Conservation (phyloP, 2,329 filamentous ascomycete genomes). For the Penicillium sp. region DNA sequence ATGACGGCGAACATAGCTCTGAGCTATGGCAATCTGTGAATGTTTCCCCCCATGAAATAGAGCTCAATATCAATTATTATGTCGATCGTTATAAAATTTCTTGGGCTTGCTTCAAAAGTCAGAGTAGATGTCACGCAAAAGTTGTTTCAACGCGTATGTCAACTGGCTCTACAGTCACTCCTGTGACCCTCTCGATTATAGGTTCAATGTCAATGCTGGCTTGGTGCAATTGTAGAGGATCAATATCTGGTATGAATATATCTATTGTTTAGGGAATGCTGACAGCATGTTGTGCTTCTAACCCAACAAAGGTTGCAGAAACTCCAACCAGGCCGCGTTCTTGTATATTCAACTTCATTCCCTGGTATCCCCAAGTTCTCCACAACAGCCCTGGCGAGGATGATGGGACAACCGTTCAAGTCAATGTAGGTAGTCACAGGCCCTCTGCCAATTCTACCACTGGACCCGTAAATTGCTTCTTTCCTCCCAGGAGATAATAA, state of each 20-base stretch:
- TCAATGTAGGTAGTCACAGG: slow-evolving; percentile 3
- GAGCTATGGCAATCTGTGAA: neutral
- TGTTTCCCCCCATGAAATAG: neutral
- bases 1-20: no score
- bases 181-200: no score
- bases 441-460: slow-evolving; percentile 16
- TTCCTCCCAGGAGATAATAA: slow-evolving; percentile 19
- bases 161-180: no score
- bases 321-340: neutral
- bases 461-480: slow-evolving; percentile 17
- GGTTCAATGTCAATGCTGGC: neutral
- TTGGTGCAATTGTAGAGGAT: neutral
- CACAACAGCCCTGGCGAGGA: neutral
- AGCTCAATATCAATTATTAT: neutral
- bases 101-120: no score
- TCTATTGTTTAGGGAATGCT: neutral
- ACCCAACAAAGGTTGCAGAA: neutral
- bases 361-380: neutral
- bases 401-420: neutral
- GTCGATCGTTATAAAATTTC: no score
- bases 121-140: no score
- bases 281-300: neutral
- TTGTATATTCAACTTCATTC: neutral
- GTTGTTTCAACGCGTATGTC: no score
- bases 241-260: neutral